Conservation (phyloP, 306 rosid genomes). For the Phaseolus lunatus region DNA sequence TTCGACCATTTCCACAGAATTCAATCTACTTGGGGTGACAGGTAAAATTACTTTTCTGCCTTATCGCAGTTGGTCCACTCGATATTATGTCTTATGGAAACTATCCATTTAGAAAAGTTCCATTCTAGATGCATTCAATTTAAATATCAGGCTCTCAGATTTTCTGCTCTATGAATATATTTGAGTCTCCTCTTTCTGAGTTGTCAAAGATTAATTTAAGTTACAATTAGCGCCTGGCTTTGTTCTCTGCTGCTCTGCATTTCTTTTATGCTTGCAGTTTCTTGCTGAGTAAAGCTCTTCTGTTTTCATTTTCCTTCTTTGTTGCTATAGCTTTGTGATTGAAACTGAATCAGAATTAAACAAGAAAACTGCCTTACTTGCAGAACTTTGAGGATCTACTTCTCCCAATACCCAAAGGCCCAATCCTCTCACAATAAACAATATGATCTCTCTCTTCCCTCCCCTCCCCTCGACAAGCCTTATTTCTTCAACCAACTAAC, state of each 20-base stretch:
- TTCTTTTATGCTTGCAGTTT: slow-evolving; percentile 19
- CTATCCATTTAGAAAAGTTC: slow-evolving; percentile 5
- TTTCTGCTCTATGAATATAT: neutral
- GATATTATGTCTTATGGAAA: slow-evolving; percentile 3
- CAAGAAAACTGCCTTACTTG: neutral
- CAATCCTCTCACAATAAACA: neutral
- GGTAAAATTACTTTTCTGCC: slow-evolving; percentile 57
- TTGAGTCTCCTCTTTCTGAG: neutral
- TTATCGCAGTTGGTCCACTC: slow-evolving; percentile 14
- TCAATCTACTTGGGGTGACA: slow-evolving; percentile 75
- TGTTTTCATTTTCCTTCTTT: slow-evolving; percentile 24
- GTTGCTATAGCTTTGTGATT: slow-evolving; percentile 12
- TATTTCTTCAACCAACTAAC: neutral
- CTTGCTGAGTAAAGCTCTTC: slow-evolving; percentile 27
- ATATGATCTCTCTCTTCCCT: neutral
- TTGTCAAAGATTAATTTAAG: slow-evolving; percentile 19
- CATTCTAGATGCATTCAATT: slow-evolving; percentile 37
- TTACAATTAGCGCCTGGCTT: slow-evolving; percentile 12
- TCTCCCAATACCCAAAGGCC: neutral
- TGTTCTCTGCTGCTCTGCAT: slow-evolving; percentile 34
- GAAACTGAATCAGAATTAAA: slow-evolving; percentile 3
- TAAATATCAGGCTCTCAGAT: slow-evolving; percentile 29
- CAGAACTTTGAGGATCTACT: slow-evolving; percentile 7
- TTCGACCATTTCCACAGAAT: slow-evolving; percentile 71
- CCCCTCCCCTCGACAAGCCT: neutral